Percentiles rank a stretch among this genome's conserved stretches.
Conservation (phyloP, 495 filamentous ascomycete genomes). For the Melanomma pulvis-pyrius region DNA sequence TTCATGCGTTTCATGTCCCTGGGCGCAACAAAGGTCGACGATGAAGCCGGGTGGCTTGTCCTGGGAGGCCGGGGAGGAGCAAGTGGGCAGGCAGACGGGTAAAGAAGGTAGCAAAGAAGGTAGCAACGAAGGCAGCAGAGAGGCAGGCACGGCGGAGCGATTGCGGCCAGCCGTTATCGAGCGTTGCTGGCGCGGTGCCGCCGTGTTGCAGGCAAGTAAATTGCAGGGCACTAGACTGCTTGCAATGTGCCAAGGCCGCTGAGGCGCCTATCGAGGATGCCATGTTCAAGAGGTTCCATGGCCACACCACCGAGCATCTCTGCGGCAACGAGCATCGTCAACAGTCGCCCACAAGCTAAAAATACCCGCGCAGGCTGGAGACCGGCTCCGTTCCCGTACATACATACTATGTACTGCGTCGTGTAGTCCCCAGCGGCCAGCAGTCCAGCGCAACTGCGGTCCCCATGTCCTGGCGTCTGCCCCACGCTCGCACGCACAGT, state of each 20-base stretch:
- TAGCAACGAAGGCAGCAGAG: too few relatives aligned
- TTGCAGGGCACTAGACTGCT: neutral
- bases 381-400: neutral
- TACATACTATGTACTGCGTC: too few relatives aligned
- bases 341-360: neutral
- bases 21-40: neutral
- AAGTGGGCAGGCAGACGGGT: neutral
- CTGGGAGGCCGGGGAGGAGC: too few relatives aligned
- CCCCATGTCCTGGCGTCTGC: neutral
- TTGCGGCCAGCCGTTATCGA: constrained; percentile 16
- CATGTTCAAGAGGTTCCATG: neutral
- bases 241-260: neutral
- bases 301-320: neutral
- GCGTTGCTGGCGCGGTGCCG: neutral
- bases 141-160: constrained; percentile 2
- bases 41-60: too few relatives aligned
- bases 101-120: neutral
- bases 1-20: constrained; percentile 1
- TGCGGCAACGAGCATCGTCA: constrained; percentile 11
- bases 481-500: neutral
- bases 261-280: neutral
- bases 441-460: neutral
- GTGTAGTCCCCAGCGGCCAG: too few relatives aligned
- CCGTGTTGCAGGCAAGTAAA: neutral
- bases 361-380: constrained; percentile 7